Base-by-base conservation (phyloP, 305 asterid genomes). In the Petunia hybrid region DNA sequence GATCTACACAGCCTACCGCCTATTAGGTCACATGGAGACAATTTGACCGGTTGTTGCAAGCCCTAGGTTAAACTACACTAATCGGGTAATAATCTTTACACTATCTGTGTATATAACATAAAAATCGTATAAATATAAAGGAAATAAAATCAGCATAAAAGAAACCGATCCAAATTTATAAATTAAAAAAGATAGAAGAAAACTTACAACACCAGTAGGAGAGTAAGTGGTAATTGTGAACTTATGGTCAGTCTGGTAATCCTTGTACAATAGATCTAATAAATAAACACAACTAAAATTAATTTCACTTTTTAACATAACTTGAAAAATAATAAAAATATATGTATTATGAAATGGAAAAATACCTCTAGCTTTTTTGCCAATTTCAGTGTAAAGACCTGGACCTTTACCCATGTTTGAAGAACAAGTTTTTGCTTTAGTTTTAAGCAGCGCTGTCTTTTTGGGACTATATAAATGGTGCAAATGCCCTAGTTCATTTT, bases 181-280 rank as follows among this genome's bases (percentile, higher is more conserved):
- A 8, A 41, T 40, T 60, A 51, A 53, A 65, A 4, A 8, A 41
- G 53, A n/a, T n/a, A 60, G 39, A 31, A n/a, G 14, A 13, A 73
- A 74, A 74, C 87, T 84, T 69, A 88, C 91, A 66, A 88, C 88
- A 45, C 91, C 91, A 13, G 90, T 85, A 12, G 91, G 82, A 14
- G 91, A 86, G 81, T 80, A 88, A 77, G 91, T 88, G 1, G 91
- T 83, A 81, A 88, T 55, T n/a, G 86, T 83, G 82, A 88, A 81
- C 90, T 86, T 88, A 53, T 88, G 91, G 86, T 88, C 91, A 80
- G 63, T 84, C 85, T 88, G 91, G 79, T 81, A 88, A 71, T 86
- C 89, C 86, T 48, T 80, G 78, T 86, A 76, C 65, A 88, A 78
- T 77, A 88, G 90, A 88, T 88, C 90, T 87, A 75, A 43, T 5